phyloP scores from a whole-genome alignment of 139 green algal genomes.

The Closterium sp. region DNA sequence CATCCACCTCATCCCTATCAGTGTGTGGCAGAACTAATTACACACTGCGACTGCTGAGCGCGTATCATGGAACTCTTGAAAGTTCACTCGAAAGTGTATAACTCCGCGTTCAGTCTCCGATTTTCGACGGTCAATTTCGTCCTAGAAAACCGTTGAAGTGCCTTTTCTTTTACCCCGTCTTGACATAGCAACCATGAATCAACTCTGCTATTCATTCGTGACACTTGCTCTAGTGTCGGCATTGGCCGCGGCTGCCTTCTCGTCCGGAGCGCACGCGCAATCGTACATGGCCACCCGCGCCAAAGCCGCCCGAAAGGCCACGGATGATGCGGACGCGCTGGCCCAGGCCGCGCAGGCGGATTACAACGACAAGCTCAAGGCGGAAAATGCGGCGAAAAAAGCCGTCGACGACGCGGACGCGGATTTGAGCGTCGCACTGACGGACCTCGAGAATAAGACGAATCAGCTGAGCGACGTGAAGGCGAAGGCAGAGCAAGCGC shows the following conservation, averaged over 20 bases:
- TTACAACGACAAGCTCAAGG: neutral
- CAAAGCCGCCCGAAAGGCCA: neutral
- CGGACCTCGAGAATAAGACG: neutral
- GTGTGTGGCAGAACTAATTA: too few relatives aligned
- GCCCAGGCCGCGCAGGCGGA: neutral
- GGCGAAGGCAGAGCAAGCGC: neutral
- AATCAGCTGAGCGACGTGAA: neutral
- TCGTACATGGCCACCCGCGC: neutral
- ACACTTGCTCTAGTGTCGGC: neutral
- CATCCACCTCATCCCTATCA: too few relatives aligned
- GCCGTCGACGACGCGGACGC: neutral
- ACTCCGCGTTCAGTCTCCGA: too few relatives aligned
- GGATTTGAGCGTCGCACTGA: neutral
- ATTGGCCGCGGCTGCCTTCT: neutral
- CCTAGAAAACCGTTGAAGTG: too few relatives aligned
- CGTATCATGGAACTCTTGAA: too few relatives aligned
- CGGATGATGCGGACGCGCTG: neutral
- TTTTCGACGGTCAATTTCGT: too few relatives aligned
- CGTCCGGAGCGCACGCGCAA: neutral
- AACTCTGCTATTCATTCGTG: neutral
- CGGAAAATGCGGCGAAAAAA: neutral
- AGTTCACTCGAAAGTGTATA: too few relatives aligned
- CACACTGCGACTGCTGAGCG: too few relatives aligned
- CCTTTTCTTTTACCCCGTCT: too few relatives aligned
- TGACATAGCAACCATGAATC: neutral